phyloP scores from a whole-genome alignment of 2,329 filamentous ascomycete species.

The Scedosporium boydii region DNA sequence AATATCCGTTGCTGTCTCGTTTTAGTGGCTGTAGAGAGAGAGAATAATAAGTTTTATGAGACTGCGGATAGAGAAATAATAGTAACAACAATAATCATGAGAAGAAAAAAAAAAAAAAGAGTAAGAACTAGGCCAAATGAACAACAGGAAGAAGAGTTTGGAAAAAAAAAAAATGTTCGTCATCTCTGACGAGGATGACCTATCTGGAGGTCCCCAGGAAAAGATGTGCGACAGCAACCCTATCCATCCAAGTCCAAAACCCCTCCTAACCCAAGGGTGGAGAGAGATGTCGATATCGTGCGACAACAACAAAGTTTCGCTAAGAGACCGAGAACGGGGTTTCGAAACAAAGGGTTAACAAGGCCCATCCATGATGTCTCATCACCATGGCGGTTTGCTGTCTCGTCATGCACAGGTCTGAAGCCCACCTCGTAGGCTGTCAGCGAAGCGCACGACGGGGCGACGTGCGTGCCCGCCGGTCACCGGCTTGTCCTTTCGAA shows the following conservation, averaged over 20 bases:
- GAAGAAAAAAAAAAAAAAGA: background rate
- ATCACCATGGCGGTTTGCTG: background rate
- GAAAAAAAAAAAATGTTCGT: background rate
- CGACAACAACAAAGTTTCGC: background rate
- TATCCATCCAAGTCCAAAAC: background rate
- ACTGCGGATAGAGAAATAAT: background rate
- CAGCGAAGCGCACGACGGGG: slow-evolving; percentile 32
- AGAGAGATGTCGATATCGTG: background rate
- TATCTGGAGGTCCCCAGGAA: background rate
- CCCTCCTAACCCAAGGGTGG: background rate
- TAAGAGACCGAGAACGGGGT: background rate
- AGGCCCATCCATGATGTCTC: background rate
- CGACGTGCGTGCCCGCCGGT: slow-evolving; percentile 26
- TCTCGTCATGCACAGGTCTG: slow-evolving; percentile 26
- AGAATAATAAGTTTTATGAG: background rate
- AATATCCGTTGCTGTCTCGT: background rate
- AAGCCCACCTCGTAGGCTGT: slow-evolving; percentile 26
- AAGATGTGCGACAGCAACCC: background rate
- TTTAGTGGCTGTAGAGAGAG: background rate
- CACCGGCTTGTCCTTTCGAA: slow-evolving; percentile 32
- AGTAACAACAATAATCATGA: background rate
- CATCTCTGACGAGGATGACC: background rate
- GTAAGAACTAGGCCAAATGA: background rate
- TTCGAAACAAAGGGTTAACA: background rate
- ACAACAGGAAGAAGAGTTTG: background rate